Evolutionary conservation across 2,329 filamentous ascomycete genomes (phyloP), one percentile per base, ranked within the genome.

Genomic region (Cercospora beticola): DNA sequence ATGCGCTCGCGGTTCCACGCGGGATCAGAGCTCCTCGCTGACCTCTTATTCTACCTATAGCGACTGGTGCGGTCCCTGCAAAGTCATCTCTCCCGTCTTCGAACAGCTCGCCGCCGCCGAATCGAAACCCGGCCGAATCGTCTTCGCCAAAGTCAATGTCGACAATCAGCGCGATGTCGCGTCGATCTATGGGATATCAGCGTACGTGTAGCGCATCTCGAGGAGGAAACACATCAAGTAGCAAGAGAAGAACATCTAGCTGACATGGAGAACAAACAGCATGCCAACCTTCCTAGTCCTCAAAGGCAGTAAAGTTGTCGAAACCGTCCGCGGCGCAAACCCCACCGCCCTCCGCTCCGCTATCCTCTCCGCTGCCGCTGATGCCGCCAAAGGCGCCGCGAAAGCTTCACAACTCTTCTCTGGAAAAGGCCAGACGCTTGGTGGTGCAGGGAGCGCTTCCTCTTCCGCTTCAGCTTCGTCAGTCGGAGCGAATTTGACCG

Each of bases 61-160:
- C 33, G 75, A 77, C 71, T 87, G 86, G 85, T 87, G 86, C 75
- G 85, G 85, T 1, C 86, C 86, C 30, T 87, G 86, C 81, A 85
- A 85, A 74, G 80, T 82, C 36, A 85, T 87, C 65, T 82, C 82
- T 3, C 85, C 85, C 31, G 78, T 83, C 70, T 83, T 86, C 74
- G 82, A 83, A 65, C 78, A 83, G 72, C 80, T 87, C 65, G 85
- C 84, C 68, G 81, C 83, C 64, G 80, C 82, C 57, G 84, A 87
- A 74, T 74, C 79, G 26, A 81, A 83, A 67, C 79, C 81, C 0
- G 81, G 81, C 16, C 80, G 79, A 46, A 77, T 87, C 23, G 81
- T 82, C 30, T 87, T 87, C 74, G 80, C 82, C 71, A 86, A 87
- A 79, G 82, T 87, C 33, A 83, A 87, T 67, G 85, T 87, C 14